Evolutionary conservation across 1,139 yeast species (phyloP), one percentile per base, ranked within the genome.

Genomic region (Diutina mesorugosa): DNA sequence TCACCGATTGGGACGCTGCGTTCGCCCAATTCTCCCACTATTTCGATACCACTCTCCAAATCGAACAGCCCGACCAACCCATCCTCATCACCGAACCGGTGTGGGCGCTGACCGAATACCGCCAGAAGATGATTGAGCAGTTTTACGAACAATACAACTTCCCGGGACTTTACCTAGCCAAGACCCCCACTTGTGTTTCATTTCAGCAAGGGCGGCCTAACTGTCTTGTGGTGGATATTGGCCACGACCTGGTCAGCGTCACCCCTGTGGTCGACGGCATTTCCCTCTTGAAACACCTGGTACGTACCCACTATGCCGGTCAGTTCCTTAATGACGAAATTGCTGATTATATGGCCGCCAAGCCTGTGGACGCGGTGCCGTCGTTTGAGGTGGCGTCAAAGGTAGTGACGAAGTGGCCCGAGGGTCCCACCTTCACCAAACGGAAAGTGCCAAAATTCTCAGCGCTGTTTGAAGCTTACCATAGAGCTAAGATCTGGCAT

Each of bases 241-340:
- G 99, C 2, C 95, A 90, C 65, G 91, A 87, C 62, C 74, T 87
- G 1, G 78, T 85, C 16, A 83, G 93, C 57, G 96, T 87, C 2
- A 87, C 97, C 1, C 98, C 99, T 0, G 95, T 93, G 2, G 81
- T 91, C 56, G 99, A 93, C 70, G 99, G 99, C 4, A 80, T 93
- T 66, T 88, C 95, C 53, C 74, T 93, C 59, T 77, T 86, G 62
- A 87, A 80, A 67, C 87, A 85, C 61, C 81, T 88, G 5, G 76
- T 81, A 72, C 80, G 85, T 61, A 85, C 89, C 2, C 81, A 78
- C 62, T 84, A 84, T 63, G 83, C 85, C 1, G 95, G 95, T 14
- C 72, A 69, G 54, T 86, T 75, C 61, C 64, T 86, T 57, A 71
- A 73, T 56, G 78, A 77, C 60, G 83, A 80, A 61, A 73, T 76